Conservation (phyloP, 768 basidiomycete species). For the Dentipellis sp. region DNA sequence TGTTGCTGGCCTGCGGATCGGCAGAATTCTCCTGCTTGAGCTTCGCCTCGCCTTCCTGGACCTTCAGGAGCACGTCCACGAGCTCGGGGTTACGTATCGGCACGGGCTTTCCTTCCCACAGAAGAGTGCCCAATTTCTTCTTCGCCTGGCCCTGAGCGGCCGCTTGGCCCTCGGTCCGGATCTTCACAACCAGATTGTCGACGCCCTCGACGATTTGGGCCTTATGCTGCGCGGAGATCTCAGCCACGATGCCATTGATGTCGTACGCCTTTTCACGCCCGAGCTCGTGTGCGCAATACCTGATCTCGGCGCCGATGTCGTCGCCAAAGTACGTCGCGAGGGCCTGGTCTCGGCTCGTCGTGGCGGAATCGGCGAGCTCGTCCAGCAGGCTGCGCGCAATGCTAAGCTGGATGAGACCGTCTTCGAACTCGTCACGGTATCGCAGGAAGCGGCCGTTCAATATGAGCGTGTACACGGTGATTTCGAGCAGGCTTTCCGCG, state of each 20-base stretch:
- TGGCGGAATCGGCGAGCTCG: conserved; percentile 49
- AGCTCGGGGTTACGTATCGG: conserved; percentile 87
- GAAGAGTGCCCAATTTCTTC: conserved; percentile 48
- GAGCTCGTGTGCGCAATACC: conserved; percentile 87
- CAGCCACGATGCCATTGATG: conserved; percentile 62
- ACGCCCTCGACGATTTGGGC: conserved; percentile 57
- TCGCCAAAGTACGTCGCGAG: conserved; percentile 78
- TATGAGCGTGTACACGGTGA: conserved; percentile 69
- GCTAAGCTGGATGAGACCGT: conserved; percentile 65
- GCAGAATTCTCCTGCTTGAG: conserved; percentile 32
- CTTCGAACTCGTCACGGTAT: conserved; percentile 66
- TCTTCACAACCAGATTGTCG: conserved; percentile 40
- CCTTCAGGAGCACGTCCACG: conserved; percentile 76
- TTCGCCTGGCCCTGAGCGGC: conserved; percentile 30
- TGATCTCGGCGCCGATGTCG: conserved; percentile 82
- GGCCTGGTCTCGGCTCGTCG: conserved; percentile 80
- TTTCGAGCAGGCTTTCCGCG: conserved; percentile 55
- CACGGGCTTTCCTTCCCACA: conserved; percentile 78
- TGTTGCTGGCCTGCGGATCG: conserved; percentile 8
- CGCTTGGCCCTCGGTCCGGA: conserved; percentile 35
- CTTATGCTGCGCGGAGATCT: conserved; percentile 47
- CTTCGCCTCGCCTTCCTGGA: conserved; percentile 67
- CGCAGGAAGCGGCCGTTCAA: conserved; percentile 79
- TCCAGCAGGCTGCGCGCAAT: conserved; percentile 71
- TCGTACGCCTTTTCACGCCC: conserved; percentile 75